Conservation (phyloP, 2,329 filamentous ascomycete genomes). For the Scortechinia acanthostroma region DNA sequence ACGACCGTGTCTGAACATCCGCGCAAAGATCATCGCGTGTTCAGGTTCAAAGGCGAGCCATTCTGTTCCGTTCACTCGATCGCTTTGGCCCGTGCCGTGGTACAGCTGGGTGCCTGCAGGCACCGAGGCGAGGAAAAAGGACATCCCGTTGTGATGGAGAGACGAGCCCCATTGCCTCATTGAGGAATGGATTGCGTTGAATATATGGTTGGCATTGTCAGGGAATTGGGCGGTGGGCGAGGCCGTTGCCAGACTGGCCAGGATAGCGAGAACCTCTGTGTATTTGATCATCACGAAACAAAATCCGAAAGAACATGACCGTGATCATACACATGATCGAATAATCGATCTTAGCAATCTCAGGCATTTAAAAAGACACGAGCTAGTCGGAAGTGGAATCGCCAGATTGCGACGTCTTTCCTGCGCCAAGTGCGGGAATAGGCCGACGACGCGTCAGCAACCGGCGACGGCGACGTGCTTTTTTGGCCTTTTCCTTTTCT, state of each 20-base stretch:
- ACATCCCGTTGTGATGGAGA: slow-evolving; percentile 70
- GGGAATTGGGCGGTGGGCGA: background rate
- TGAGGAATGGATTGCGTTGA: slow-evolving; percentile 67
- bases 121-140: slow-evolving; percentile 59
- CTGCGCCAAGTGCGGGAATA: too few relatives aligned
- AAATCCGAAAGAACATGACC: too few relatives aligned
- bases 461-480: too few relatives aligned
- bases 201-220: slow-evolving; percentile 55
- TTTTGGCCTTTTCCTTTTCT: too few relatives aligned
- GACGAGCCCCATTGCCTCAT: slow-evolving; percentile 71
- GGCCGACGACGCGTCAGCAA: too few relatives aligned
- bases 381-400: too few relatives aligned
- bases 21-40: slow-evolving; percentile 62
- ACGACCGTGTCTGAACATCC: slow-evolving; percentile 6
- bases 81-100: slow-evolving; percentile 44
- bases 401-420: too few relatives aligned
- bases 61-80: slow-evolving; percentile 44
- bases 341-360: too few relatives aligned
- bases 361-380: too few relatives aligned
- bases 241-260: background rate
- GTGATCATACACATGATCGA: too few relatives aligned
- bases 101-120: slow-evolving; percentile 61
- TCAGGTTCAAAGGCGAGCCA: slow-evolving; percentile 76
- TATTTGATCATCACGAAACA: too few relatives aligned
- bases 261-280: background rate